Evolutionary conservation across 768 basidiomycete genomes (phyloP), one percentile per base, ranked within the genome.

Genomic region (Podaxis mareebaensis): DNA sequence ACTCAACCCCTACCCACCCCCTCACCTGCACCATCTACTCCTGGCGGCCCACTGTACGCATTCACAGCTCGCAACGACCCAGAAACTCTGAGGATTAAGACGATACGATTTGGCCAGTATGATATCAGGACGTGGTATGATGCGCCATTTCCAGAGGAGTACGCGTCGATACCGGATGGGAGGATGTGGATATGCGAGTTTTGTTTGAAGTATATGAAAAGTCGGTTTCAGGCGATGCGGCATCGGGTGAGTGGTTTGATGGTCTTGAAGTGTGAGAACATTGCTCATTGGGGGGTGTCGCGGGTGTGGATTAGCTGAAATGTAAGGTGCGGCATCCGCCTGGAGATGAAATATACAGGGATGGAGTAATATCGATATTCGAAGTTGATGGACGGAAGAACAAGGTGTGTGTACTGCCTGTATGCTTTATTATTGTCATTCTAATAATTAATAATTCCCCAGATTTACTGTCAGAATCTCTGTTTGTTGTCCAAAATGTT

Each of bases 41-140:
- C 80, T 42, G 70, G 77, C 54, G 69, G 68, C 2, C 61, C 69
- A 53, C 66, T 76, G n/a, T 57, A 74, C 49, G 74, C 72, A 65
- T 65, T 70, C 56, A 62, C 53, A 42, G 38, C 53, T 10, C 61
- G 61, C 10, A 55, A 61, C 24, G 73, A 75, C 40, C 74, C 75
- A 36, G 71, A 75, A 39, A 76, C 75, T 30, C 83, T 90, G 51
- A 88, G 89, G 66, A 97, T 96, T 81, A 90, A 87, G 60, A 87
- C 84, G 60, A 95, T 98, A 66, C 88, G 95, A 30, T 96, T 98
- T 69, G 96, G 96, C 28, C 82, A 85, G 61, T 96, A 82, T 72
- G 95, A 99, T 70, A 94, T 99, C 71, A 88, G 94, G 73, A 99
- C 97, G 3, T 99, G 97, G 97, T 99, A 94, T 74, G 95, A 97